Evolutionary conservation across 768 basidiomycete species (phyloP).

Genomic region (Hortiboletus flavorubellus): DNA sequence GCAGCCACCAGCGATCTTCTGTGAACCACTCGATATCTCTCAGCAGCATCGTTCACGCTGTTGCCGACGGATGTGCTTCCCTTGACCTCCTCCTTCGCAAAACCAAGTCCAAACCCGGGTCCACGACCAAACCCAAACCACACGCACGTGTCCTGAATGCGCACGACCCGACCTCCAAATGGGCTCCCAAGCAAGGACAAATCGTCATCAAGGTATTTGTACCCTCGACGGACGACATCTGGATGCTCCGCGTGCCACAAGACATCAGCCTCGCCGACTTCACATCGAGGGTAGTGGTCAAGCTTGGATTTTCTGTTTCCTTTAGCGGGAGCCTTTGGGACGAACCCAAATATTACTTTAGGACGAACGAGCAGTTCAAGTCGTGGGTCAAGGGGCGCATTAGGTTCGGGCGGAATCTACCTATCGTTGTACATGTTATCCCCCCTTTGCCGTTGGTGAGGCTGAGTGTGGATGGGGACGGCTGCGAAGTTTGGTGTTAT

Average conservation of each 20-base stretch:
- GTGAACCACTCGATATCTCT: constrained; percentile 17
- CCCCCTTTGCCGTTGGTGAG: constrained; percentile 14
- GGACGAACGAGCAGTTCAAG: constrained; percentile 32
- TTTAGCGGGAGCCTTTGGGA: constrained; percentile 34
- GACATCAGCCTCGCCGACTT: constrained; percentile 30
- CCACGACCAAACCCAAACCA: too few species aligned
- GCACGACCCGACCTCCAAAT: constrained; percentile 14
- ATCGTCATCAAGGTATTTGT: constrained; percentile 41
- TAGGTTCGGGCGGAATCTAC: constrained; percentile 34
- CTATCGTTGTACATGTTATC: constrained; percentile 32
- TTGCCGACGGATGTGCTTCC: constrained; percentile 13
- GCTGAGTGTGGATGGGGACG: constrained; percentile 14
- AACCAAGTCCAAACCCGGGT: constrained; percentile 1
- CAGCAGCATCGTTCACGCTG: constrained; percentile 11
- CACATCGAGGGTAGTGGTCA: constrained; percentile 29
- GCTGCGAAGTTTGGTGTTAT: constrained; percentile 24
- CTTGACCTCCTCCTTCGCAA: constrained; percentile 18
- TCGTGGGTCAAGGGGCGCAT: constrained; percentile 34
- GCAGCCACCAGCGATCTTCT: constrained; percentile 10
- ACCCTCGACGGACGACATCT: constrained; percentile 38
- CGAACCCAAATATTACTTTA: constrained; percentile 28
- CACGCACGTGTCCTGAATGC: background rate
- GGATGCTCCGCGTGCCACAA: constrained; percentile 36
- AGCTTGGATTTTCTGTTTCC: constrained; percentile 36
- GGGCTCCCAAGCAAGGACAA: constrained; percentile 33